These are phyloP conservation scores for Dianthus caryophyllus DNA, from an alignment of 148 eudicot genomes.

Conservation along the genomic window DNA sequence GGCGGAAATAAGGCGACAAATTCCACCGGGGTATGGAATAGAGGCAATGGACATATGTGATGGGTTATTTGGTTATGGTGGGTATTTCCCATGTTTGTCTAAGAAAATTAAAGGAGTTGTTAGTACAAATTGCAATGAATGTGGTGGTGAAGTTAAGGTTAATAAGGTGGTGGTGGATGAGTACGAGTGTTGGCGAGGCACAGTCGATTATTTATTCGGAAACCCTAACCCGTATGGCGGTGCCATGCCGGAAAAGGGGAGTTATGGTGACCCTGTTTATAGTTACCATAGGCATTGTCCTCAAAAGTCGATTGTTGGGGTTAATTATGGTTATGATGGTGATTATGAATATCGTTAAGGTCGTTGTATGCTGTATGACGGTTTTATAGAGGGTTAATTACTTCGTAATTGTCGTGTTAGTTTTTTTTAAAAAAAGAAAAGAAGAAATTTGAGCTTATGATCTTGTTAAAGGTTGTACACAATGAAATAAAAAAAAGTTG, in stretches of 20 bases:
- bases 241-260: conserved; percentile 23
- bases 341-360: neutral
- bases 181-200: conserved; percentile 40
- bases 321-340: conserved; percentile 11
- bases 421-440: no score
- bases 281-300: conserved; percentile 28
- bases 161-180: conserved; percentile 13
- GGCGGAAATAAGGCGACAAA: conserved; percentile 29
- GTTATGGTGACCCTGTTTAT: conserved; percentile 29
- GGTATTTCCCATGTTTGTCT: conserved; percentile 69
- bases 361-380: no score
- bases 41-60: conserved; percentile 69
- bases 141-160: conserved; percentile 9
- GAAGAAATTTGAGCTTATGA: no score
- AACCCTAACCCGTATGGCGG: conserved; percentile 39
- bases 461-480: no score
- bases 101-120: conserved; percentile 28
- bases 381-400: no score
- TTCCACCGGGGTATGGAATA: conserved; percentile 52
- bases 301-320: conserved; percentile 14
- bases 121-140: neutral
- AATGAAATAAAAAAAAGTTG: no score
- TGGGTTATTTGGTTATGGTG: conserved; percentile 72
- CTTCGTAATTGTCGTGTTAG: no score
- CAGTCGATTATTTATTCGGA: conserved; percentile 75